These are phyloP conservation scores for Symbiodinium natans DNA, from an alignment of 73 alveolate genomes.

Conservation along the genomic window DNA sequence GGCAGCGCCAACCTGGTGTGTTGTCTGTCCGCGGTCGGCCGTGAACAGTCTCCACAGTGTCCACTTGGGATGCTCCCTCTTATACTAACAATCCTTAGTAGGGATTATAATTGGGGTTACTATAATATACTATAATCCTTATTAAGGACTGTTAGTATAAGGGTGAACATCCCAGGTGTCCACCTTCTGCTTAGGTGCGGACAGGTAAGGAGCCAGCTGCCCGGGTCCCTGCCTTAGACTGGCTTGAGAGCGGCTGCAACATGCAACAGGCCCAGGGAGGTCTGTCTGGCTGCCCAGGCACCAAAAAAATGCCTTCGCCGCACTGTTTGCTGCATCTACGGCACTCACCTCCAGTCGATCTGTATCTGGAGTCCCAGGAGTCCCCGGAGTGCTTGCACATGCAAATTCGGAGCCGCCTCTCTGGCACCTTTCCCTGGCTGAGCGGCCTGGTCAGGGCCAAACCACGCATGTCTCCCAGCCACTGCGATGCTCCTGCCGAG, in stretches of 20 bases:
- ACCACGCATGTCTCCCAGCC: not conserved
- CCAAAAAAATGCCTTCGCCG: conserved; percentile 68
- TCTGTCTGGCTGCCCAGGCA: not conserved
- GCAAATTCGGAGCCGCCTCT: not conserved
- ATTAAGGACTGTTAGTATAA: too few relatives aligned
- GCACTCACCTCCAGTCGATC: conserved; percentile 18
- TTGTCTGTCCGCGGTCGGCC: too few relatives aligned
- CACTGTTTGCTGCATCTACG: conserved; percentile 52
- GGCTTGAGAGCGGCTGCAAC: too few relatives aligned
- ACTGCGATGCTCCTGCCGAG: not conserved
- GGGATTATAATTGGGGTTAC: too few relatives aligned
- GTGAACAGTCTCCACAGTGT: too few relatives aligned
- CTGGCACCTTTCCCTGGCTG: not conserved
- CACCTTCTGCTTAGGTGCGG: not conserved
- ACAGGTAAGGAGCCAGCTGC: conserved; percentile 62
- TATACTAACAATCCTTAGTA: too few relatives aligned
- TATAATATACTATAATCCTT: too few relatives aligned
- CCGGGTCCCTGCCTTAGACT: conserved; percentile 74
- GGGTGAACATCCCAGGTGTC: too few relatives aligned
- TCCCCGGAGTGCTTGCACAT: not conserved
- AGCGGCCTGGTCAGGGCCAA: not conserved
- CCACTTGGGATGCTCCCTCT: too few relatives aligned
- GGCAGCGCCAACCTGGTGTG: conserved; percentile 44
- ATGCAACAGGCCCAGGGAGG: too few relatives aligned
- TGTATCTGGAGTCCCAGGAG: not conserved